Base-by-base conservation (phyloP, 2,329 filamentous ascomycete genomes). In the Aspergillus melleus region DNA sequence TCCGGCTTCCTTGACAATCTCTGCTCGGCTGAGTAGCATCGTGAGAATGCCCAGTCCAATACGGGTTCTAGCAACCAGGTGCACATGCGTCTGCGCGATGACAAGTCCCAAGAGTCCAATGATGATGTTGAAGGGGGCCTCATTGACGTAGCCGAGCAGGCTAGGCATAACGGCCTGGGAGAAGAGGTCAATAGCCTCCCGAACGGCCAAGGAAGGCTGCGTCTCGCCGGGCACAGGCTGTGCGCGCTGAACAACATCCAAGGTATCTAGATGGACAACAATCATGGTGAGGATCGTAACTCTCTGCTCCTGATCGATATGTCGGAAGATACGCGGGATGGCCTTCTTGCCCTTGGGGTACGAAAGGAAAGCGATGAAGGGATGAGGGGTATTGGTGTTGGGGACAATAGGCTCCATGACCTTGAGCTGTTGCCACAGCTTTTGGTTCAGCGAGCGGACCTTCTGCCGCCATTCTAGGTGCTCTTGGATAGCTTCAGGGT, bases 301-400 rank as follows among this genome's bases (percentile, higher is more conserved):
- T 53, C 94, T 91, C 77, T 98, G 93, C 72, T 97, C 90, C 63
- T 93, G 90, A 64, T 90, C 90, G 55, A 97, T 90, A 71, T 97
- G 92, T 49, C 92, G 89, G 85, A 98, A 98, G 55, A 98, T 90
- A 57, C 95, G 91, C 53, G 92, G 92, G 61, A 99, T 92, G 1
- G 91, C 91, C 80, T 95, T 96, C 81, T 97, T 98, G 71, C 95
- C 95, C 81, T 99, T 99, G 67, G 89, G 87, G 71, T 95, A 96
- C 4, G 93, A 96, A 51, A 99, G 81, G 75, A 99, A 94, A 51
- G 93, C 91, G 67, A 99, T 97, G 78, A 99, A 99, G 0, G 95
- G 95, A 74, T 99, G 95, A 19, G 85, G 81, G 3, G 81, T 80
- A 19, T 88, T 83, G 4, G 90, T 86, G 55, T 89, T 91, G 50